These are phyloP conservation scores for Neopestalotiopsis sp. DNA, from an alignment of 2,329 filamentous ascomycete genomes.

Conservation along the genomic window DNA sequence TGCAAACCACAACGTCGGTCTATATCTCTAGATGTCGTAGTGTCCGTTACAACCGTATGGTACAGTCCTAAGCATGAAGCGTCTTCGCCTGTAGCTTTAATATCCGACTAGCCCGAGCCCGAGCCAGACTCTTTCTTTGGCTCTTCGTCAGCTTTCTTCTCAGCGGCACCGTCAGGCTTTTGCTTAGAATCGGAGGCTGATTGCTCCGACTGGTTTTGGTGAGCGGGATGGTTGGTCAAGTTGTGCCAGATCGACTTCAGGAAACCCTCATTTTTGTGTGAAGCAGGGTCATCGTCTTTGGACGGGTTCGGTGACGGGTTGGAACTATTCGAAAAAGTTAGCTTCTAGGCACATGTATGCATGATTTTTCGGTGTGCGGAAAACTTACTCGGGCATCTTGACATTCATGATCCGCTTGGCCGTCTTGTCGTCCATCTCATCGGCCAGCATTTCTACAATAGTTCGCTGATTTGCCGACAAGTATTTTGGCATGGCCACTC, in stretches of 20 bases:
- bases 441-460: constrained; percentile 92
- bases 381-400: constrained; percentile 55
- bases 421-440: constrained; percentile 92
- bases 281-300: constrained; percentile 41
- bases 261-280: constrained; percentile 85
- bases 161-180: constrained; percentile 26
- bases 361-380: neutral
- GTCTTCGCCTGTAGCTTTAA: neutral
- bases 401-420: constrained; percentile 94
- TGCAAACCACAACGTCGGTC: constrained; percentile 12
- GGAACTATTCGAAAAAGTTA: constrained; percentile 19
- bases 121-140: constrained; percentile 32
- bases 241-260: constrained; percentile 93
- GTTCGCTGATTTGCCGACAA: constrained; percentile 89
- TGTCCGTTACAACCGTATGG: constrained; percentile 8
- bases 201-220: constrained; percentile 45
- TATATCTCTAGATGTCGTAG: constrained; percentile 11
- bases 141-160: constrained; percentile 28
- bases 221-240: constrained; percentile 75
- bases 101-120: constrained; percentile 28
- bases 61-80: neutral
- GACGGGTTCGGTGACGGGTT: constrained; percentile 23
- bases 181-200: constrained; percentile 28
- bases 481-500: constrained; percentile 94
- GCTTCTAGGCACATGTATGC: neutral